phyloP scores from a whole-genome alignment of 306 rosid genomes.

The Quercus bicolor region DNA sequence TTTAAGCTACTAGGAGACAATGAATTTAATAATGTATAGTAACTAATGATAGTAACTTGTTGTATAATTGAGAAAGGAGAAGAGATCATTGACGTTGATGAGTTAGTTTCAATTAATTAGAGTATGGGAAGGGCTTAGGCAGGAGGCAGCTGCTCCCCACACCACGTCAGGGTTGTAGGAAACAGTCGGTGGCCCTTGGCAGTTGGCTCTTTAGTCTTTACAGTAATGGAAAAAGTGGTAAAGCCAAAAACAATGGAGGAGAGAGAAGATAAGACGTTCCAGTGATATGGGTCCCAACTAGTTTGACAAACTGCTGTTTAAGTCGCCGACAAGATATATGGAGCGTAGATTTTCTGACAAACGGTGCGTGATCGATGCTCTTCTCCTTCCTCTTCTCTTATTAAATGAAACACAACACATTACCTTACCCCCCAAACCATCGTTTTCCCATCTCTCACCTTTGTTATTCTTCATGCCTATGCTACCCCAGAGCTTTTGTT shows the following conservation, averaged over 20 bases:
- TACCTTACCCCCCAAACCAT: not conserved
- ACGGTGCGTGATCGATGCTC: conserved; percentile 1
- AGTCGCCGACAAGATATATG: conserved; percentile 46
- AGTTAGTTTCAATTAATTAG: too few species aligned
- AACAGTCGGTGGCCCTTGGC: not conserved
- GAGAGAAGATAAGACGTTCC: not conserved
- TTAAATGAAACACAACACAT: too few species aligned
- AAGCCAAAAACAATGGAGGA: not conserved
- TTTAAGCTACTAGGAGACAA: accelerated
- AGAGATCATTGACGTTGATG: too few species aligned
- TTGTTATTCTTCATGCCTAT: not conserved
- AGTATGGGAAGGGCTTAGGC: not conserved
- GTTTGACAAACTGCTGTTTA: conserved; percentile 40
- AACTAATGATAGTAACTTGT: too few species aligned
- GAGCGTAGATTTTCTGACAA: conserved; percentile 24
- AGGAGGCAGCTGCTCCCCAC: not conserved
- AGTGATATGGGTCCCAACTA: conserved; percentile 18
- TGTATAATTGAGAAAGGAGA: too few species aligned
- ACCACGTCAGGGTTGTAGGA: not conserved
- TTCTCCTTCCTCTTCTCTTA: not conserved
- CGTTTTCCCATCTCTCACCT: not conserved
- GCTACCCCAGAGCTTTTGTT: not conserved
- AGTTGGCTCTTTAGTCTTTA: not conserved
- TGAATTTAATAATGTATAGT: too few species aligned
- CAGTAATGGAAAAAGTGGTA: not conserved